Conservation (phyloP, 2,329 filamentous ascomycete species). For the Xylariaceae sp. region DNA sequence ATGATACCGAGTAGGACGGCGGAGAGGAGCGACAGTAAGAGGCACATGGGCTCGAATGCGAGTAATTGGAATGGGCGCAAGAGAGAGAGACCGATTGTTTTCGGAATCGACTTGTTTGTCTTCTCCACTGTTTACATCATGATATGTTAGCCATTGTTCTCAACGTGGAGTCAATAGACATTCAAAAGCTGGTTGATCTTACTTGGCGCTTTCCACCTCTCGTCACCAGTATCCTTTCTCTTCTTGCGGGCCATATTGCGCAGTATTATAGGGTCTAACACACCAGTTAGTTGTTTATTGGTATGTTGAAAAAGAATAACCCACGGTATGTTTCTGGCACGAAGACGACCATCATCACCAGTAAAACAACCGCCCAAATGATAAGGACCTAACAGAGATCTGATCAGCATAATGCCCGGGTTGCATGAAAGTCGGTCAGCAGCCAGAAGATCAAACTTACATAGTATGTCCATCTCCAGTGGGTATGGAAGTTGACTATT, state of each 20-base stretch:
- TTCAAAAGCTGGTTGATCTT: neutral
- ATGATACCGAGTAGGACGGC: constrained; percentile 82
- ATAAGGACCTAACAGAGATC: constrained; percentile 50
- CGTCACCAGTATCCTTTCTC: constrained; percentile 71
- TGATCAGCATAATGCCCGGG: constrained; percentile 10
- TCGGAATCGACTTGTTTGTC: constrained; percentile 58
- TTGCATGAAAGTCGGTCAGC: neutral
- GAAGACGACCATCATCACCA: constrained; percentile 59
- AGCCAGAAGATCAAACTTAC: constrained; percentile 23
- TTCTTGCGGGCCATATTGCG: constrained; percentile 64
- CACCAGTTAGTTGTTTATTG: neutral
- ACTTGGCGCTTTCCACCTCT: constrained; percentile 66
- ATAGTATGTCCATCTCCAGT: constrained; percentile 83
- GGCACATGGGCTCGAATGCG: constrained; percentile 76
- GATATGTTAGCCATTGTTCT: neutral
- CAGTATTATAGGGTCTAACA: constrained; percentile 59
- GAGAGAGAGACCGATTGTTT: constrained; percentile 55
- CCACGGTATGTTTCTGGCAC: constrained; percentile 83
- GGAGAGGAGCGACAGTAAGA: constrained; percentile 75
- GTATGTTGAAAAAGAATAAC: constrained; percentile 14
- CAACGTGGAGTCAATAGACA: neutral
- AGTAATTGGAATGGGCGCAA: constrained; percentile 74
- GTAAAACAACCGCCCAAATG: constrained; percentile 69
- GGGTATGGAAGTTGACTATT: constrained; percentile 60
- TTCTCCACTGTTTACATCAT: constrained; percentile 51